Evolutionary conservation across 305 asterid species (phyloP).

Genomic region (Solanum hybrid): DNA sequence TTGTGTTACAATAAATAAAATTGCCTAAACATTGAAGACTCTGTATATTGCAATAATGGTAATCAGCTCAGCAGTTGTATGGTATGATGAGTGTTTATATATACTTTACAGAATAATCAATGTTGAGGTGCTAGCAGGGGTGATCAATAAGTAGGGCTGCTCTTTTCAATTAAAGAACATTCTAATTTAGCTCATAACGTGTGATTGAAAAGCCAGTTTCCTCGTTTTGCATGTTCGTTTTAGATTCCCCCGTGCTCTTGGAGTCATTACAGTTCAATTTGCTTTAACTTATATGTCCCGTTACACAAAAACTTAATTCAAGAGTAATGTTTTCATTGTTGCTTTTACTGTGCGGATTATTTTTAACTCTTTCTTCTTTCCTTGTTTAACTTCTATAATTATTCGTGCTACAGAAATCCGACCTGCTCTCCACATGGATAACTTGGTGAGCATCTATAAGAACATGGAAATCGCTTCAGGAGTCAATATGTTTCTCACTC

Average conservation of each 20-base stretch:
- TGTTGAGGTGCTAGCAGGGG: background rate
- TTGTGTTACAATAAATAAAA: background rate
- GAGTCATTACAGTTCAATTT: background rate
- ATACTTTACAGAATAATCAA: background rate
- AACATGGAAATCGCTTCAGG: conserved; percentile 89
- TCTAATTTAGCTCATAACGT: background rate
- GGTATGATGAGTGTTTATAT: background rate
- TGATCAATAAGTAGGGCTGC: background rate
- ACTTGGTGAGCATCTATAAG: conserved; percentile 77
- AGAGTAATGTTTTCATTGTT: background rate
- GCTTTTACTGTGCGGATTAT: background rate
- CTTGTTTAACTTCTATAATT: background rate
- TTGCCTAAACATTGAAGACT: background rate
- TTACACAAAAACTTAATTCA: background rate
- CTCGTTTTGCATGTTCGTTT: background rate
- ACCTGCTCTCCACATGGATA: conserved; percentile 95
- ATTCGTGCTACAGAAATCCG: conserved; percentile 52
- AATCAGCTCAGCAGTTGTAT: background rate
- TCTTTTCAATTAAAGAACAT: background rate
- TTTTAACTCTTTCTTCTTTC: background rate
- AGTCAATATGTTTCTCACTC: conserved; percentile 48
- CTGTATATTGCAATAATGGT: background rate
- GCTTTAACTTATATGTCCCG: background rate
- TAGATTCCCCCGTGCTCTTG: background rate
- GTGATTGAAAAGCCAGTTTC: background rate